Evolutionary conservation across 371 early-diverging fungal species (phyloP).

Genomic region (Mucor racemosus): DNA sequence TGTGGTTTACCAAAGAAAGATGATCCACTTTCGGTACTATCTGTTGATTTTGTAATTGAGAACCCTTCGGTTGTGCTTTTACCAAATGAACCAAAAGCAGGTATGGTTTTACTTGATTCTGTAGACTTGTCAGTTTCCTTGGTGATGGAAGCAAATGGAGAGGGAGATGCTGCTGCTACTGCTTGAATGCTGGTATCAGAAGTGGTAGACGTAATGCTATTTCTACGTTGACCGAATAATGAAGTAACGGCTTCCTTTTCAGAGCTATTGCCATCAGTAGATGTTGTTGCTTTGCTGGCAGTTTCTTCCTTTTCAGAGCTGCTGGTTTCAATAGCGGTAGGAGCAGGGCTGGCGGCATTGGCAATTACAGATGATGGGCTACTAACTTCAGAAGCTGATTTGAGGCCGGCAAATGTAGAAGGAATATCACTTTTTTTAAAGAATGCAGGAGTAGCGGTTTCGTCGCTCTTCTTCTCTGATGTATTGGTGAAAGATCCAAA

Average conservation of each 20-base stretch:
- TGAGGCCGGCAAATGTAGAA: background rate
- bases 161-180: background rate
- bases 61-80: background rate
- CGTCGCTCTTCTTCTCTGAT: background rate
- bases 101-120: background rate
- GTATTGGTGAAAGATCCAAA: background rate
- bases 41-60: background rate
- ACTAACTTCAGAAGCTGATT: background rate
- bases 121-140: background rate
- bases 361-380: background rate
- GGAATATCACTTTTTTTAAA: background rate
- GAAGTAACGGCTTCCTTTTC: background rate
- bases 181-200: background rate
- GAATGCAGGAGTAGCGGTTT: background rate
- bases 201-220: background rate
- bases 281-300: background rate
- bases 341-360: background rate
- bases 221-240: background rate
- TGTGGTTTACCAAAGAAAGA: background rate
- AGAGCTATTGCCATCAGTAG: background rate
- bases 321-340: background rate
- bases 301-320: background rate
- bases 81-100: constrained; percentile 1
- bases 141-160: background rate
- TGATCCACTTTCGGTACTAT: background rate